phyloP scores from a whole-genome alignment of 257 asterid species.

The Anisodus acutangulus region DNA sequence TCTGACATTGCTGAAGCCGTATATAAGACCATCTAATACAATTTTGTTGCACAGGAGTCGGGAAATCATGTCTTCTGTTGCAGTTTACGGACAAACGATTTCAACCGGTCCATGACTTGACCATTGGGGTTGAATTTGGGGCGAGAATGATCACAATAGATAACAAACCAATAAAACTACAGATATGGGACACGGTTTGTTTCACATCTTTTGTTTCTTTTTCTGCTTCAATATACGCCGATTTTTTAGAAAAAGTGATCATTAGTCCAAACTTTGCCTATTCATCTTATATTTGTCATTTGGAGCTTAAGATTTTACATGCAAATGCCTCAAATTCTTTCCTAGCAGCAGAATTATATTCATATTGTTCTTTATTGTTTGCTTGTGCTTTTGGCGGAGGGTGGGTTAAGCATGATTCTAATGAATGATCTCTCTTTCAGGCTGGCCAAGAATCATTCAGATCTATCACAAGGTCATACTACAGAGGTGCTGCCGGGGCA shows the following conservation, averaged over 20 bases:
- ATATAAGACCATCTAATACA: background rate
- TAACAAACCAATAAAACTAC: constrained; percentile 72
- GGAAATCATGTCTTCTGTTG: constrained; percentile 80
- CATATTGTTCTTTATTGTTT: background rate
- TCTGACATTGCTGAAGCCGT: background rate
- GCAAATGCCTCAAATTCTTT: background rate
- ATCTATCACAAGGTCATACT: constrained; percentile 78
- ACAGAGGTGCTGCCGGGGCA: constrained; percentile 92
- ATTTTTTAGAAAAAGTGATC: background rate
- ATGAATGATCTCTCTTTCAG: constrained; percentile 36
- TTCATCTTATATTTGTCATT: background rate
- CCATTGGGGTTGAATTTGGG: constrained; percentile 83
- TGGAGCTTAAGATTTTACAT: background rate
- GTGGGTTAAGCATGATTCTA: background rate
- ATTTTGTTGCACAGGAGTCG: constrained; percentile 60
- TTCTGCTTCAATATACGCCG: too few relatives aligned
- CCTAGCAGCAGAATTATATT: background rate
- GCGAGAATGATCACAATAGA: constrained; percentile 74
- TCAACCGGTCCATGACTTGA: constrained; percentile 83
- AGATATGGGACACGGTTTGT: constrained; percentile 89
- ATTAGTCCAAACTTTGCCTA: background rate
- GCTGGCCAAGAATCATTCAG: constrained; percentile 91
- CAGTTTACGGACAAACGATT: constrained; percentile 85
- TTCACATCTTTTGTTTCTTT: background rate
- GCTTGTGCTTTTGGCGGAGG: background rate